Percentiles rank a stretch among this genome's conserved stretches.
phyloP scores from a whole-genome alignment of 306 rosid genomes.

The Ceratonia siliqua region DNA sequence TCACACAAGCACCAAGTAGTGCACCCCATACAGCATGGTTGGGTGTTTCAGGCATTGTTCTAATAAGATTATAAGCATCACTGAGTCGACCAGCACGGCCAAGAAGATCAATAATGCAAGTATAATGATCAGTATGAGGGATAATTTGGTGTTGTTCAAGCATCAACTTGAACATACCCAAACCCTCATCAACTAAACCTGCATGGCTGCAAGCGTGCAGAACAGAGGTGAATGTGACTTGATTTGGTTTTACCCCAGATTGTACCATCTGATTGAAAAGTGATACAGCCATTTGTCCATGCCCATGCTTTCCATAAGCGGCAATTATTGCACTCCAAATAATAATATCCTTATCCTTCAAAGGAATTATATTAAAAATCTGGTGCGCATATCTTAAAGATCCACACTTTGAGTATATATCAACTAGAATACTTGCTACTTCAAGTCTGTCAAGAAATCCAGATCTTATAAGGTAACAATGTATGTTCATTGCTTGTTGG shows the following conservation, averaged over 20 bases:
- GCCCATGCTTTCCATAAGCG: constrained; percentile 78
- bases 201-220: constrained; percentile 92
- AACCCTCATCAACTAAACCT: constrained; percentile 82
- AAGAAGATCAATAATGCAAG: constrained; percentile 83
- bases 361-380: constrained; percentile 56
- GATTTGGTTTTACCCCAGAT: constrained; percentile 71
- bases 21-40: constrained; percentile 84
- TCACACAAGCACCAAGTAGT: constrained; percentile 82
- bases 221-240: constrained; percentile 76
- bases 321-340: constrained; percentile 76
- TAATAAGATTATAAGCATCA: constrained; percentile 72
- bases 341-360: constrained; percentile 59
- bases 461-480: constrained; percentile 59
- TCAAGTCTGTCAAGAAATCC: constrained; percentile 68
- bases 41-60: constrained; percentile 59
- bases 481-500: constrained; percentile 67
- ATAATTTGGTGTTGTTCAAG: constrained; percentile 44
- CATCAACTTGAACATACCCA: constrained; percentile 63
- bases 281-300: constrained; percentile 66
- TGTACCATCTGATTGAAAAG: constrained; percentile 80
- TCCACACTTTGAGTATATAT: constrained; percentile 78
- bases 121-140: constrained; percentile 70
- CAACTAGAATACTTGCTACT: constrained; percentile 72
- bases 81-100: constrained; percentile 80
- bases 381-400: constrained; percentile 61